Evolutionary conservation across 805 yeast species (phyloP).

Genomic region (Suhomyces xylopsoci): DNA sequence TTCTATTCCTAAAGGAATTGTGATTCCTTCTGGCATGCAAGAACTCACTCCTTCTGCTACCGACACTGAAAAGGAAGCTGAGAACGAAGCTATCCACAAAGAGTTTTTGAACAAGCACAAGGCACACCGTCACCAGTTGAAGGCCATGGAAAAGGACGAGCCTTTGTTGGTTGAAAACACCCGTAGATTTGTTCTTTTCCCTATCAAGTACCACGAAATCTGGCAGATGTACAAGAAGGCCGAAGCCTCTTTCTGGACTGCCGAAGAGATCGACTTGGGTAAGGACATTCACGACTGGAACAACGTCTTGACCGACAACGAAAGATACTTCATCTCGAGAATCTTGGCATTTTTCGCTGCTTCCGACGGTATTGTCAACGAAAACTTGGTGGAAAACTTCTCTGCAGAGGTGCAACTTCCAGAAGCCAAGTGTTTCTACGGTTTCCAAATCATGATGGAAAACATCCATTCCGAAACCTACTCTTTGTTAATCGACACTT

Average conservation of each 20-base stretch:
- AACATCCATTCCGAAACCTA: slow-evolving; percentile 98
- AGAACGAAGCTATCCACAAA: slow-evolving; percentile 43
- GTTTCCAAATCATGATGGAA: slow-evolving; percentile 99
- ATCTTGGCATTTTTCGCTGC: slow-evolving; percentile 98
- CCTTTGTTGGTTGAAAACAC: slow-evolving; percentile 84
- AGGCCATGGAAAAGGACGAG: slow-evolving; percentile 79
- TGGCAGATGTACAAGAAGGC: slow-evolving; percentile 99
- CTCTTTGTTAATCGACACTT: slow-evolving; percentile 89
- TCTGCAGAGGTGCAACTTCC: slow-evolving; percentile 96
- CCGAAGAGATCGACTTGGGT: slow-evolving; percentile 94
- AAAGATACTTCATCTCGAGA: slow-evolving; percentile 86
- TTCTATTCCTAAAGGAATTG: slow-evolving; percentile 15
- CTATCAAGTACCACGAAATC: slow-evolving; percentile 94
- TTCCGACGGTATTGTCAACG: slow-evolving; percentile 97
- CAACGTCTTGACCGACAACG: slow-evolving; percentile 81
- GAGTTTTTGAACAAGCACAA: slow-evolving; percentile 59
- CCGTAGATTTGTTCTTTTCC: slow-evolving; percentile 88
- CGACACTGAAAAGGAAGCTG: slow-evolving; percentile 24
- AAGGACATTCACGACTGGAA: slow-evolving; percentile 95
- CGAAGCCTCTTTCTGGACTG: slow-evolving; percentile 99
- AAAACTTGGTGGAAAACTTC: slow-evolving; percentile 94
- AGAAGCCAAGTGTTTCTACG: slow-evolving; percentile 98
- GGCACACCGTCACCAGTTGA: slow-evolving; percentile 69
- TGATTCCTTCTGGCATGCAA: slow-evolving; percentile 13
- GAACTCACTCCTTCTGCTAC: slow-evolving; percentile 19